Conservation (phyloP, 2,329 filamentous ascomycete genomes). For the Beauveria brongniartii region DNA sequence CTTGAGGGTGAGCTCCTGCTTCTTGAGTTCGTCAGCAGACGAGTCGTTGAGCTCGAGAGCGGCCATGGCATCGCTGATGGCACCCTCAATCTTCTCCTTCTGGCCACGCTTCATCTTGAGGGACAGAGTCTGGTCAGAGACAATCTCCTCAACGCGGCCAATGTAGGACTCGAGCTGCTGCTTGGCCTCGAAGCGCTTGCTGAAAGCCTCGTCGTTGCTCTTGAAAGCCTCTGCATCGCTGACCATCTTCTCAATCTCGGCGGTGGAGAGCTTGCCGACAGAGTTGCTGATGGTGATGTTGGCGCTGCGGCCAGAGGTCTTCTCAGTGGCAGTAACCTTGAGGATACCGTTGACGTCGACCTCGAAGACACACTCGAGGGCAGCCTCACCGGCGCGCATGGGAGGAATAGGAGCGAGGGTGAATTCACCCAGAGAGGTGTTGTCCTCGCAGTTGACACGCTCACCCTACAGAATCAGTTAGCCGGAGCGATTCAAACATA, state of each 20-base stretch:
- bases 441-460: conserved; percentile 96
- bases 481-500: background rate
- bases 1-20: conserved; percentile 99
- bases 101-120: conserved; percentile 98
- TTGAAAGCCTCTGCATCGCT: conserved; percentile 98
- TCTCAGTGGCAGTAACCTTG: conserved; percentile 98
- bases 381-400: conserved; percentile 90
- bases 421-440: conserved; percentile 96
- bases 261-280: conserved; percentile 90
- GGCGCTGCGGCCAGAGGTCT: conserved; percentile 92
- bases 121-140: conserved; percentile 91
- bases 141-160: conserved; percentile 95
- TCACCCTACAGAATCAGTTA: conserved; percentile 65
- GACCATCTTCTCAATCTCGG: conserved; percentile 98
- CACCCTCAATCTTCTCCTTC: conserved; percentile 99
- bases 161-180: conserved; percentile 99
- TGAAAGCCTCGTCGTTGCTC: conserved; percentile 94
- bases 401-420: conserved; percentile 82
- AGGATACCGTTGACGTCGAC: conserved; percentile 99
- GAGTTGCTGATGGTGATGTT: conserved; percentile 99
- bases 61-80: conserved; percentile 94
- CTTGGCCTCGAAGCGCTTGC: conserved; percentile 98
- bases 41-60: conserved; percentile 95
- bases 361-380: conserved; percentile 97
- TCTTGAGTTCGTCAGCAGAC: conserved; percentile 89